phyloP scores from a whole-genome alignment of 2,329 filamentous ascomycete genomes.

The Gaeumannomyces sp. region DNA sequence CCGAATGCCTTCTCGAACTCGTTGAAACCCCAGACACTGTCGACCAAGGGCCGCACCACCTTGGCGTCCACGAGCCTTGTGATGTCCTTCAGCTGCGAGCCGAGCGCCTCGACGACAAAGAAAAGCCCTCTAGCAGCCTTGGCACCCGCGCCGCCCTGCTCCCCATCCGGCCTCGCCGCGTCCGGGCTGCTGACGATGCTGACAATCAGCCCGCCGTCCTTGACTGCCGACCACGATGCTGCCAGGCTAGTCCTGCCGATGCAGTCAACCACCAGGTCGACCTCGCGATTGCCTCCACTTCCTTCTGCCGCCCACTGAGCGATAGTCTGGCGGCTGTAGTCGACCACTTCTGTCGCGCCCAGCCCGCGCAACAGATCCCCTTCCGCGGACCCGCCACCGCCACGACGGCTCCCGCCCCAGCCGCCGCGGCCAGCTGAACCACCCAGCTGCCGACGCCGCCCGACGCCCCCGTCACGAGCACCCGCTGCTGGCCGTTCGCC shows the following conservation, averaged over 20 bases:
- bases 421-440: slow-evolving; percentile 30
- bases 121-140: slow-evolving; percentile 16
- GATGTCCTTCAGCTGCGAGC: slow-evolving; percentile 29
- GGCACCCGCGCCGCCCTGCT: not conserved
- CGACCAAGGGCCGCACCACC: slow-evolving; percentile 27
- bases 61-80: slow-evolving; percentile 27
- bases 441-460: slow-evolving; percentile 35
- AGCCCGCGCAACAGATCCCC: slow-evolving; percentile 23
- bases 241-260: slow-evolving; percentile 28
- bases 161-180: slow-evolving; percentile 22
- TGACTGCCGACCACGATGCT: slow-evolving; percentile 29
- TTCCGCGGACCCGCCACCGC: slow-evolving; percentile 26
- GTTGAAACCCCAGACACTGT: slow-evolving; percentile 32
- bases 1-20: slow-evolving; percentile 32
- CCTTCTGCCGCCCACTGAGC: slow-evolving; percentile 26
- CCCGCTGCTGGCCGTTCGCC: slow-evolving; percentile 23
- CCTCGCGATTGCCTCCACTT: slow-evolving; percentile 18
- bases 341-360: slow-evolving; percentile 31
- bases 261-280: slow-evolving; percentile 31
- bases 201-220: slow-evolving; percentile 27
- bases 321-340: slow-evolving; percentile 27
- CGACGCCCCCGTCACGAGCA: slow-evolving; percentile 33
- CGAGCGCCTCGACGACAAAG: slow-evolving; percentile 32
- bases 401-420: slow-evolving; percentile 29
- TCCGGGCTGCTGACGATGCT: slow-evolving; percentile 27